Evolutionary conservation across 129 eudicot species (phyloP).

Genomic region (Smallanthus sonchifolius): DNA sequence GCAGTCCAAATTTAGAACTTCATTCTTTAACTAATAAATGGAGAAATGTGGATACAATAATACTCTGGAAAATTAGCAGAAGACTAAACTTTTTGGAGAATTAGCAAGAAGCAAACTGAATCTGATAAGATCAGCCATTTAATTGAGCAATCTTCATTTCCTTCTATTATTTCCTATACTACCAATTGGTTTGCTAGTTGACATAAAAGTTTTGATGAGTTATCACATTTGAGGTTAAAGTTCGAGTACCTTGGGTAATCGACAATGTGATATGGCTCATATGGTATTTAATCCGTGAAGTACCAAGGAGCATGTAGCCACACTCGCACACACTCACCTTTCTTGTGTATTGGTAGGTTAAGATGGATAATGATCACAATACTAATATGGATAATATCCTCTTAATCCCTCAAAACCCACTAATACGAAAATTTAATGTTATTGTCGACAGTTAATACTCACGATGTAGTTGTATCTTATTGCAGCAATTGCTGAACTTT

Average conservation of each 20-base stretch:
- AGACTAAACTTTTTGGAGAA: neutral
- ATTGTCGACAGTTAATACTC: neutral
- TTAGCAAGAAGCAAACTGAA: neutral
- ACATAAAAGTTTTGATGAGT: neutral
- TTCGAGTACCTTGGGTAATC: neutral
- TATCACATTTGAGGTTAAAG: neutral
- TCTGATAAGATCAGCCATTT: neutral
- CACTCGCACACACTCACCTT: neutral
- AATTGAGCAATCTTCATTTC: neutral
- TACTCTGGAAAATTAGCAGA: neutral
- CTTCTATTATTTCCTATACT: neutral
- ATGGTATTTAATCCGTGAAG: neutral
- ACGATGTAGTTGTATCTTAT: conserved; percentile 8
- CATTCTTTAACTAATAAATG: neutral
- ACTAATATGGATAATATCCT: neutral
- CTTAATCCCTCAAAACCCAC: neutral
- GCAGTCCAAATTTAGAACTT: neutral
- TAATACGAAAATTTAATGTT: neutral
- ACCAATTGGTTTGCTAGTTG: neutral
- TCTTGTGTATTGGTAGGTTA: conserved; percentile 7
- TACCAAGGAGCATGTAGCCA: conserved; percentile 1
- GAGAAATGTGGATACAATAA: conserved; percentile 2
- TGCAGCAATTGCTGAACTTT: conserved; percentile 95
- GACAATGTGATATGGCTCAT: neutral
- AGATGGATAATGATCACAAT: neutral